Conservation (phyloP, 1,139 yeast genomes). For the Yamadazyma dendronema region DNA sequence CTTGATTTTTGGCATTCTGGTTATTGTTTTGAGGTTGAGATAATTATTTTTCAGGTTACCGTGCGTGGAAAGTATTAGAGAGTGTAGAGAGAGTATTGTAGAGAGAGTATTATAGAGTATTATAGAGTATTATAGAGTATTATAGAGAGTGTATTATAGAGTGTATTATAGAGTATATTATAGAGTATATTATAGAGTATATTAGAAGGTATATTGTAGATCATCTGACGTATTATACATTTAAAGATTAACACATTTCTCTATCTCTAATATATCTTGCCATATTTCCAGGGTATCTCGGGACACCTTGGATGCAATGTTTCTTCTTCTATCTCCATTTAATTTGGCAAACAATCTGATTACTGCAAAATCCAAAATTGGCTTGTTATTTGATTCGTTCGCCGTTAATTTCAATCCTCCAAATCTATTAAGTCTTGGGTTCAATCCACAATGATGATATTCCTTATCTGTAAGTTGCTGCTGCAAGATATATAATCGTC, state of each 20-base stretch:
- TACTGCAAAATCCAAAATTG: conserved; percentile 60
- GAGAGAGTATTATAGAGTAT: too few relatives aligned
- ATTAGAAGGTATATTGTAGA: too few relatives aligned
- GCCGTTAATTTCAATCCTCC: conserved; percentile 43
- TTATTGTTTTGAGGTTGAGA: neutral
- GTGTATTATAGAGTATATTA: too few relatives aligned
- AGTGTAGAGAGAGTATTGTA: too few relatives aligned
- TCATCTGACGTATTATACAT: too few relatives aligned
- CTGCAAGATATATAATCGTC: conserved; percentile 81
- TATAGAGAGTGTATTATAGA: too few relatives aligned
- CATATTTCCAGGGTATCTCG: conserved; percentile 57
- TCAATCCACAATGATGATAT: conserved; percentile 72
- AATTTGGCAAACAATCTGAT: conserved; percentile 52
- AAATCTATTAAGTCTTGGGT: conserved; percentile 69
- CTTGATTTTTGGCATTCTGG: conserved; percentile 4
- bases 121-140: too few relatives aligned
- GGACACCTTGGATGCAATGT: conserved; percentile 57
- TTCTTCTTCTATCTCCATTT: conserved; percentile 55
- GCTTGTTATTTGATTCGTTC: conserved; percentile 46
- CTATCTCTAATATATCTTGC: conserved; percentile 62
- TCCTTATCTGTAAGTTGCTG: conserved; percentile 83
- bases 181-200: too few relatives aligned
- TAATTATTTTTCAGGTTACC: neutral
- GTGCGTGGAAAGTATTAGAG: too few relatives aligned
- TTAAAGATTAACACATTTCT: conserved; percentile 27